These are phyloP conservation scores for Fusarium decemcellulare DNA, from an alignment of 2,329 filamentous ascomycete genomes.

Conservation along the genomic window DNA sequence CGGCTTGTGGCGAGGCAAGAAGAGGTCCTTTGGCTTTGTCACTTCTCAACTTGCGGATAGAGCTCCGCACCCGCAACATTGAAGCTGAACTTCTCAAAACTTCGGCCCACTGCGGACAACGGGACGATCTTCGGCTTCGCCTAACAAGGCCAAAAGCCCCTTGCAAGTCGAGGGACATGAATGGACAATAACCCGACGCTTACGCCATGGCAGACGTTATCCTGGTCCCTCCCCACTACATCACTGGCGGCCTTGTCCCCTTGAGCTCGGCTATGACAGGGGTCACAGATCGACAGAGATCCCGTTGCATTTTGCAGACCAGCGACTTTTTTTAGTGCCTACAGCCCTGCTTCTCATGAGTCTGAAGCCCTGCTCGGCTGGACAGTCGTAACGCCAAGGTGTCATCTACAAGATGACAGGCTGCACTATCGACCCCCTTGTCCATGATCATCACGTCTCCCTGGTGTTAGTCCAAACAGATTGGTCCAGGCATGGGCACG, in stretches of 20 bases:
- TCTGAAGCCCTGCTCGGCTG: conserved; percentile 12
- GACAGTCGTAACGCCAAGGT: not conserved
- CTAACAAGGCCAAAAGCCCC: not conserved
- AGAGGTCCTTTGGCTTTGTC: conserved; percentile 1
- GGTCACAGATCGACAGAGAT: conserved; percentile 27
- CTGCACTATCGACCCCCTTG: conserved; percentile 5
- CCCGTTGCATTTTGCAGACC: conserved; percentile 17
- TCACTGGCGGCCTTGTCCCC: not conserved
- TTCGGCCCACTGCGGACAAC: not conserved
- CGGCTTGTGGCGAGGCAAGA: conserved; percentile 2
- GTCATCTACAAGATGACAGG: not conserved
- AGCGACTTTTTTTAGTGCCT: conserved; percentile 11
- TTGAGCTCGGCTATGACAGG: conserved; percentile 4
- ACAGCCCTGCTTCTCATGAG: not conserved
- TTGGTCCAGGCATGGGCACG: not conserved
- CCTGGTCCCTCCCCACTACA: conserved; percentile 12
- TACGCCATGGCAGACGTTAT: conserved; percentile 21
- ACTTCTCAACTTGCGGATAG: conserved; percentile 9
- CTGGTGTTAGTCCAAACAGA: not conserved
- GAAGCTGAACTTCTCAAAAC: not conserved
- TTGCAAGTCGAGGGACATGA: conserved; percentile 4
- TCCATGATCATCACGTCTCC: conserved; percentile 2
- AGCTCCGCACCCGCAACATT: not conserved
- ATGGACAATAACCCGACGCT: conserved; percentile 11
- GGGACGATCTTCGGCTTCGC: conserved; percentile 2